These are phyloP conservation scores for Volvariella volvacea DNA, from an alignment of 1,284 basidiomycete genomes.

Conservation along the genomic window DNA sequence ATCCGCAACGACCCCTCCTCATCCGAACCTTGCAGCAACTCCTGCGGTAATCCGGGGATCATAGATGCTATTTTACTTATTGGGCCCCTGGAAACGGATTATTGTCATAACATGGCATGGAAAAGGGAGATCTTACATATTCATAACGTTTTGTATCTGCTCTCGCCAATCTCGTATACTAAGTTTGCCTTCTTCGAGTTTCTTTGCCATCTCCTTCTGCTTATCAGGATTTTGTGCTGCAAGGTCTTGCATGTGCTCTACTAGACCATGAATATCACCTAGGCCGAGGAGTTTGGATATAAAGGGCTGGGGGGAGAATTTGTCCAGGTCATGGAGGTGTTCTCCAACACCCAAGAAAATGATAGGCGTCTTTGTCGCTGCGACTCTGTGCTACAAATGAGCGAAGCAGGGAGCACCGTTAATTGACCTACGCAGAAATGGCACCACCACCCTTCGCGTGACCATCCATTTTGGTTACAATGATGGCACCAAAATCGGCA, in stretches of 20 bases:
- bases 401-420: conserved; percentile 4
- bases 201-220: conserved; percentile 98
- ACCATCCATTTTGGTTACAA: conserved; percentile 99
- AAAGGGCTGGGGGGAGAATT: conserved; percentile 94
- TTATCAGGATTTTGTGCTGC: conserved; percentile 91
- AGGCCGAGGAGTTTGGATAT: conserved; percentile 94
- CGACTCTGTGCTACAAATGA: conserved; percentile 57
- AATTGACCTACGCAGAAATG: conserved; percentile 83
- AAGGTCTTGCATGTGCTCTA: conserved; percentile 97
- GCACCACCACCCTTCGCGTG: conserved; percentile 99
- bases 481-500: conserved; percentile 96
- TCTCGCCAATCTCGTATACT: conserved; percentile 97
- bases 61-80: conserved; percentile 98
- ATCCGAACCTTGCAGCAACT: conserved; percentile 84
- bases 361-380: conserved; percentile 97
- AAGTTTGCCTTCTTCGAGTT: conserved; percentile 94
- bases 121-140: conserved; percentile 59
- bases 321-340: conserved; percentile 93
- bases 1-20: conserved; percentile 89
- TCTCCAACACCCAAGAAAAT: conserved; percentile 99
- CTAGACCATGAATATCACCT: conserved; percentile 93
- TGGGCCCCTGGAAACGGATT: conserved; percentile 70
- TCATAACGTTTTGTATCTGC: conserved; percentile 96
- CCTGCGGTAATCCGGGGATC: conserved; percentile 94
- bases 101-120: conserved; percentile 4